Base-by-base conservation (phyloP, 371 early-diverging fungal genomes). In the Rhizopus arrhizus region DNA sequence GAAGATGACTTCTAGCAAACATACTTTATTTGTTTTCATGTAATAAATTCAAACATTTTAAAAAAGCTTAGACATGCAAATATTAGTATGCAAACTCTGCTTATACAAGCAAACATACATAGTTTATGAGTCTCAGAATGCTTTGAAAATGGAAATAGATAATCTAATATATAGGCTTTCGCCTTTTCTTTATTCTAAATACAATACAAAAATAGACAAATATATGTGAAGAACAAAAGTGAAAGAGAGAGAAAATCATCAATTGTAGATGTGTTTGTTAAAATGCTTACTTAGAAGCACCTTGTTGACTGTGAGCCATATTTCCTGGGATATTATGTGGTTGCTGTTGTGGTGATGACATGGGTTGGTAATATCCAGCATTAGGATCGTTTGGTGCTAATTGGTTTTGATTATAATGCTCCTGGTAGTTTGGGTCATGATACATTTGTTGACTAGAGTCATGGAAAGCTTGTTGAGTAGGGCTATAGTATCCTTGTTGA, bases 371-470 rank as follows among this genome's bases (percentile, higher is more conserved):
- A 9, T 42, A 40, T 22, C 33, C 15, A 16, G 31, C 40, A 41
- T 32, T 42, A 42, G 38, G 55, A 15, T 54, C 15, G 33, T 13
- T 40, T 36, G 40, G 61, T 29, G 53, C 32, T 12, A 36, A 38
- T 5, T 55, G 61, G 36, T 55, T 16, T 29, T 40, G 62, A 33
- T 62, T 40, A 13, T 53, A 29, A 10, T 40, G 15, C 1, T 15
- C 48, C 50, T 62, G 52, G 22, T 57, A 35, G 11, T 56, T 38
- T 0, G 32, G 33, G n/a, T 58, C 53, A 13, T 53, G 56, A 45
- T 56, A 49, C 11, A 52, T 34, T 22, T 59, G 47, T 32, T 61
- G 62, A 15, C 47, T 13, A 45, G 56, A 46, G 11, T 22, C 58
- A 38, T 46, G 48, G 7, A 35, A 57, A 15, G 33, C 45, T 9